These are phyloP conservation scores for Penicillium occitanis DNA, from an alignment of 2,329 filamentous ascomycete genomes.

Conservation along the genomic window DNA sequence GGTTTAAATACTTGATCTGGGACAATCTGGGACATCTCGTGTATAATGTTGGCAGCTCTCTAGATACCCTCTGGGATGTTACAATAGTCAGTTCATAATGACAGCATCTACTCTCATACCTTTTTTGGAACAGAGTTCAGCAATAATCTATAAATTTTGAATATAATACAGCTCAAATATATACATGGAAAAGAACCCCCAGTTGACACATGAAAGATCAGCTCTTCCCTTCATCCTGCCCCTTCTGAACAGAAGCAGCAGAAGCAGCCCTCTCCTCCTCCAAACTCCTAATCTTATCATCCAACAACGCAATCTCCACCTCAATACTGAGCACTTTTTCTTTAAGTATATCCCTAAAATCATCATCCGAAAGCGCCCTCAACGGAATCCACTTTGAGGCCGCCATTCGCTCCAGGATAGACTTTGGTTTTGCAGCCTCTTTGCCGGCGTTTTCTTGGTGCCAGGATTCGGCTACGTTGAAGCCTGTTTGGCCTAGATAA, in stretches of 20 bases:
- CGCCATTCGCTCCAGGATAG: constrained; percentile 52
- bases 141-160: not conserved
- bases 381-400: constrained; percentile 71
- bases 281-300: constrained; percentile 65
- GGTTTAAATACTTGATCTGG: not conserved
- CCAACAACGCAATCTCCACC: constrained; percentile 73
- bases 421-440: constrained; percentile 33
- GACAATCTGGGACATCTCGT: constrained; percentile 1
- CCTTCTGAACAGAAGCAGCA: not conserved
- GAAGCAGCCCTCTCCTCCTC: constrained; percentile 40
- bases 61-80: constrained; percentile 3
- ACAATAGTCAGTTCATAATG: not conserved
- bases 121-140: not conserved
- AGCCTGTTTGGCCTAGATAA: constrained; percentile 56
- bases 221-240: not conserved
- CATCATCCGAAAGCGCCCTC: constrained; percentile 66
- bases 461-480: constrained; percentile 53
- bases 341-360: constrained; percentile 68
- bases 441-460: constrained; percentile 40
- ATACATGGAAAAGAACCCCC: not conserved
- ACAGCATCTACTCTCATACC: not conserved
- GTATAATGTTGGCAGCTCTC: constrained; percentile 1
- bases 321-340: constrained; percentile 72
- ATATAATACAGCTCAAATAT: not conserved
- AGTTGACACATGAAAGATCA: not conserved